phyloP scores from a whole-genome alignment of 2,329 filamentous ascomycete species.

The Sporothrix schenckii region DNA sequence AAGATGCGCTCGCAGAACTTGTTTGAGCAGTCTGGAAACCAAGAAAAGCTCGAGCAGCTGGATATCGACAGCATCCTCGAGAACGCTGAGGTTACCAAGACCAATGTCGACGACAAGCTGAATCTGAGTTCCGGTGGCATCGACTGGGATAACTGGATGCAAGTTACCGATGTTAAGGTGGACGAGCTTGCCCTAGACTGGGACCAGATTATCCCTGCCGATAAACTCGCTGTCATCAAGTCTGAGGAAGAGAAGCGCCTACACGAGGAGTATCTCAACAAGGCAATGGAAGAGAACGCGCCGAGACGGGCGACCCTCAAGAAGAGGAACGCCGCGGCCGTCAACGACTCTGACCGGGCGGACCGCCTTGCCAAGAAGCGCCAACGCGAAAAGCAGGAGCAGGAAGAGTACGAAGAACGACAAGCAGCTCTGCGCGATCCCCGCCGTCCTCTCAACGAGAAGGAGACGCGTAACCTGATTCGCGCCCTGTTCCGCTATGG shows the following conservation, averaged over 20 bases:
- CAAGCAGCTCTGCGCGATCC: constrained; percentile 78
- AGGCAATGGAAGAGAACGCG: constrained; percentile 80
- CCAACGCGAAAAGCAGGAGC: constrained; percentile 66
- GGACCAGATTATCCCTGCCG: constrained; percentile 97
- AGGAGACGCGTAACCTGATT: constrained; percentile 90
- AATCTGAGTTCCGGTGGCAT: constrained; percentile 84
- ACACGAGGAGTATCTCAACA: constrained; percentile 79
- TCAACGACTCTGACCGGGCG: constrained; percentile 61
- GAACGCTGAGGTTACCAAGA: constrained; percentile 96
- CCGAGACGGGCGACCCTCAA: constrained; percentile 73
- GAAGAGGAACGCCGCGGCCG: constrained; percentile 49
- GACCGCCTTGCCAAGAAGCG: constrained; percentile 68
- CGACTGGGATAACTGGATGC: constrained; percentile 90
- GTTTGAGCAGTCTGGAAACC: constrained; percentile 97
- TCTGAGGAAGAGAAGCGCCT: constrained; percentile 83
- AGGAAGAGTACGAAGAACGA: constrained; percentile 74
- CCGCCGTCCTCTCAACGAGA: constrained; percentile 84
- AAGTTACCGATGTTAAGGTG: constrained; percentile 97
- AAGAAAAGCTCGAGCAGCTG: constrained; percentile 92
- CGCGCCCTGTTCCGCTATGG: constrained; percentile 89
- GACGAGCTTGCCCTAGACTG: constrained; percentile 79
- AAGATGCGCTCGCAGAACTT: constrained; percentile 99
- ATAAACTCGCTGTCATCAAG: constrained; percentile 86
- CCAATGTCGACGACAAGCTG: constrained; percentile 90
- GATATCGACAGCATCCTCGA: constrained; percentile 97